Percentiles rank a stretch among this genome's conserved stretches.
Evolutionary conservation across 495 filamentous ascomycete species (phyloP).

Genomic region (Lasiosphaeria hispida): DNA sequence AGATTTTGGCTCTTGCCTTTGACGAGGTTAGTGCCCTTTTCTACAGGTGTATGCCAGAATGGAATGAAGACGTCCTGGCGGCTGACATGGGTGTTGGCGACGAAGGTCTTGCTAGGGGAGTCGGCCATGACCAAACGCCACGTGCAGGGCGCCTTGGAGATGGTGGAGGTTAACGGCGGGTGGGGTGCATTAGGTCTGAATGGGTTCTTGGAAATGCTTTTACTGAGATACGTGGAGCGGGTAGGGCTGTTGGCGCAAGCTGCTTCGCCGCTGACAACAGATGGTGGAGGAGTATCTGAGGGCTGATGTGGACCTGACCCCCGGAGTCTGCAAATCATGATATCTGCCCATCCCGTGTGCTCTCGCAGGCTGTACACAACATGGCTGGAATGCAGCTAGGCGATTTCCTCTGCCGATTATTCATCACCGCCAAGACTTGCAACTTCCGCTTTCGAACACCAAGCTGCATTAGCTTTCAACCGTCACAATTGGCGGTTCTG

Average conservation of each 20-base stretch:
- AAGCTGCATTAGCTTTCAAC: not conserved
- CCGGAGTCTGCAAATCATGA: too few species aligned
- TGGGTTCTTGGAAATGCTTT: not conserved
- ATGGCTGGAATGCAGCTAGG: too few species aligned
- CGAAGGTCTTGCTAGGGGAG: not conserved
- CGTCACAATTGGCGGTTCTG: not conserved
- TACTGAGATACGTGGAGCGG: not conserved
- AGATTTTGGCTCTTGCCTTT: constrained; percentile 1
- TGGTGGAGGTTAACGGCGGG: constrained; percentile 2
- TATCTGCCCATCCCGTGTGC: too few species aligned
- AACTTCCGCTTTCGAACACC: not conserved
- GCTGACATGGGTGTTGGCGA: not conserved
- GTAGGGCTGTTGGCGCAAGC: not conserved
- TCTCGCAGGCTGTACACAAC: too few species aligned
- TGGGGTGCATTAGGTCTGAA: not conserved
- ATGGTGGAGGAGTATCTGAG: too few species aligned
- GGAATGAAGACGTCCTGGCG: not conserved
- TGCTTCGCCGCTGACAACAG: not conserved
- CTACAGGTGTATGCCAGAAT: not conserved
- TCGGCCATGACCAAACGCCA: not conserved
- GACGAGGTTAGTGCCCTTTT: not conserved
- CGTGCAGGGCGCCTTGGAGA: not conserved
- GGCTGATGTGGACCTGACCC: too few species aligned
- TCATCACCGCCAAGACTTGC: not conserved
- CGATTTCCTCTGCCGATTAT: not conserved